phyloP scores from a whole-genome alignment of 768 basidiomycete genomes.

The Chlorophyllum brunneum region DNA sequence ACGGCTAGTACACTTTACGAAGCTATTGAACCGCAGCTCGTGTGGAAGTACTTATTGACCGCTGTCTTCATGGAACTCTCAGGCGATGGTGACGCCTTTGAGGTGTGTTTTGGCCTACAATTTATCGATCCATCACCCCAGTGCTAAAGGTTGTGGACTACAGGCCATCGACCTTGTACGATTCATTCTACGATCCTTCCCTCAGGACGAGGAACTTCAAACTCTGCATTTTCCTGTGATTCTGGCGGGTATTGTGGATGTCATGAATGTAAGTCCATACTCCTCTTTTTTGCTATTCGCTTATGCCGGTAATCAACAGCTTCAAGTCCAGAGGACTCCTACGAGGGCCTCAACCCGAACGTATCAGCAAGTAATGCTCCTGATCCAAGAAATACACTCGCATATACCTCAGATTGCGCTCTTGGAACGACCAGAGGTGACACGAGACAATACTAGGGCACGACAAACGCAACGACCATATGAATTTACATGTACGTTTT shows the following conservation, averaged over 20 bases:
- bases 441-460: constrained; percentile 29
- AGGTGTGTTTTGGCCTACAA: constrained; percentile 36
- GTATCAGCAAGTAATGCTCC: constrained; percentile 38
- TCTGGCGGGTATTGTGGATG: constrained; percentile 64
- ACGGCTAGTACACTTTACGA: constrained; percentile 90
- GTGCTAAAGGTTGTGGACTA: neutral
- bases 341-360: constrained; percentile 28
- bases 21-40: constrained; percentile 82
- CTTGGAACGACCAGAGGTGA: constrained; percentile 45
- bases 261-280: constrained; percentile 50
- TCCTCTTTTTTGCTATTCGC: neutral
- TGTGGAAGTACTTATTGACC: constrained; percentile 77
- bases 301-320: constrained; percentile 20
- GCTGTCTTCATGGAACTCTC: constrained; percentile 53
- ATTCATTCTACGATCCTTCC: constrained; percentile 73
- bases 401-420: constrained; percentile 49
- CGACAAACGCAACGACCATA: constrained; percentile 37
- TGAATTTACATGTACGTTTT: constrained; percentile 59
- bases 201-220: constrained; percentile 87
- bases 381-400: constrained; percentile 50
- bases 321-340: constrained; percentile 32
- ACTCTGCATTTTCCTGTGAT: constrained; percentile 78
- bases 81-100: constrained; percentile 35
- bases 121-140: neutral
- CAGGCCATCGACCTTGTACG: constrained; percentile 65